Evolutionary conservation across 2,329 filamentous ascomycete genomes (phyloP).

Genomic region (Fusarium nanum): DNA sequence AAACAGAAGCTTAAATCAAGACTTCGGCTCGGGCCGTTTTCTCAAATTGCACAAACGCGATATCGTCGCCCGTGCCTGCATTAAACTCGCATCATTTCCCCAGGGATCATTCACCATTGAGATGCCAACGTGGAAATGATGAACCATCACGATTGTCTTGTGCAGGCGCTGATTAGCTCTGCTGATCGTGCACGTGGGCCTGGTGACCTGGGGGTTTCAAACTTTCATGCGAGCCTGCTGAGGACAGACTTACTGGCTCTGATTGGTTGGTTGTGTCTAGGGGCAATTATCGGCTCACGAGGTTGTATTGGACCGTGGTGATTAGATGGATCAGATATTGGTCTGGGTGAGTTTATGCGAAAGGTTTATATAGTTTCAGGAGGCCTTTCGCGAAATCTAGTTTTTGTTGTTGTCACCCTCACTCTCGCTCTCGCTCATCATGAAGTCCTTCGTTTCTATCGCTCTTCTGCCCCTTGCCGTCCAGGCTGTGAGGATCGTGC

Average conservation of each 20-base stretch:
- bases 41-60: constrained; percentile 21
- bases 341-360: constrained; percentile 33
- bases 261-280: constrained; percentile 31
- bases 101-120: constrained; percentile 27
- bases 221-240: constrained; percentile 30
- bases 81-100: neutral
- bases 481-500: constrained; percentile 65
- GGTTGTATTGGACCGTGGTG: constrained; percentile 34
- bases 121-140: constrained; percentile 29
- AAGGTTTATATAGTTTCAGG: constrained; percentile 27
- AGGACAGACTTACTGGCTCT: constrained; percentile 12
- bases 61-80: constrained; percentile 4
- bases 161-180: constrained; percentile 22
- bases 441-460: constrained; percentile 44
- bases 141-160: constrained; percentile 1
- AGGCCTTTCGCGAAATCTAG: neutral
- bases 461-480: constrained; percentile 45
- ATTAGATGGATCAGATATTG: constrained; percentile 37
- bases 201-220: constrained; percentile 34
- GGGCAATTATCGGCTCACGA: constrained; percentile 15
- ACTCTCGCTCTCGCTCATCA: constrained; percentile 18
- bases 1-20: neutral
- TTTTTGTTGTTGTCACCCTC: constrained; percentile 1
- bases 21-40: constrained; percentile 33
- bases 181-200: constrained; percentile 38